Evolutionary conservation across 495 filamentous ascomycete species (phyloP), one percentile per base, ranked within the genome.

Genomic region (Tuber umbilicatum): DNA sequence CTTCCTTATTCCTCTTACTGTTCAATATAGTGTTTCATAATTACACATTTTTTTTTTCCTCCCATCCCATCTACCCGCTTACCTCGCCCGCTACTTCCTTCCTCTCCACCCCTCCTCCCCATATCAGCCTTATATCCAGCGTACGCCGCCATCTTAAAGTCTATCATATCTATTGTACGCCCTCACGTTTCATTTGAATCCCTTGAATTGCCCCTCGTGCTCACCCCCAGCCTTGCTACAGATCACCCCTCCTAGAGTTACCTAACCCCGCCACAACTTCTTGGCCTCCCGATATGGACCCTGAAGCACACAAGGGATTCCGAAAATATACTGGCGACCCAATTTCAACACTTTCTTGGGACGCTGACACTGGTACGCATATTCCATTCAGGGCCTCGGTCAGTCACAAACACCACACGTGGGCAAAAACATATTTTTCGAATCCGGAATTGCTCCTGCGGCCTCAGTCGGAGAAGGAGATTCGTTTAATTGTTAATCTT

Each of bases 391-490:
- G 90, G 83, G 91, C 92, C 5, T 86, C 87, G 70, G 83, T 85
- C 73, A 84, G 87, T 42, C 89, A 97, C 84, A 84, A 88, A 47
- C 95, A 99, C 86, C 90, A 91, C 80, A 99, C 96, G n/a, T 99
- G 95, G 95, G 95, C 96, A 39, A 91, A 90, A 82, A 98, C 95
- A 55, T 95, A 94, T 85, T 90, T 90, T 81, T 93, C 90, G 67
- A 88, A 89, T 31, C 95, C 95, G 0, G 94, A 97, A 84, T 89
- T 97, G 74, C 97, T 93, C 84, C 88, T 98, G 77, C 91, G 90
- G 73, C 95, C 95, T 1, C 86, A 92, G 74, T 89, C 90, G 0
- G 85, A 92, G 70, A 85, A 86, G 10, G 96, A 98, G 84, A 88
- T 99, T 77, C 89, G 92, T 79, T 92, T 97, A 84, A 85, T 91